A percentile compares a stretch with the other conserved stretches of the same genome.
Evolutionary conservation across 108 stramenopile genomes (phyloP).

Genomic region (Bacterosira constricta): DNA sequence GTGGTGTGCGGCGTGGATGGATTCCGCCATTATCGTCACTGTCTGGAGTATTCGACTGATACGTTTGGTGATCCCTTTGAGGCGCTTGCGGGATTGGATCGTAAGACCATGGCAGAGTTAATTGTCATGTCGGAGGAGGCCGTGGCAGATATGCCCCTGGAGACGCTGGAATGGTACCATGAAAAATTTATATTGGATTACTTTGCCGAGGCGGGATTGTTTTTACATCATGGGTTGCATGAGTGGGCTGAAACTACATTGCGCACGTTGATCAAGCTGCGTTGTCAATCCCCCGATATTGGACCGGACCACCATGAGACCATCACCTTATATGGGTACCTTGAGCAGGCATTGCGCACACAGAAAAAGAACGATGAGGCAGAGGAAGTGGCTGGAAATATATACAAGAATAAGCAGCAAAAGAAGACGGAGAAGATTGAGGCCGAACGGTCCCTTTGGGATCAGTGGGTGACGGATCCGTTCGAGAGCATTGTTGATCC

Average conservation of each 20-base stretch:
- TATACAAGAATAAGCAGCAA: conserved; percentile 32
- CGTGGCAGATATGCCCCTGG: conserved; percentile 83
- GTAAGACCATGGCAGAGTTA: conserved; percentile 88
- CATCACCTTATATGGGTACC: conserved; percentile 65
- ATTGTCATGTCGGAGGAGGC: conserved; percentile 93
- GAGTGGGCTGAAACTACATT: conserved; percentile 84
- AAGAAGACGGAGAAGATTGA: conserved; percentile 66
- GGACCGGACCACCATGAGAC: conserved; percentile 86
- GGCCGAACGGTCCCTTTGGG: conserved; percentile 74
- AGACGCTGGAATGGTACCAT: conserved; percentile 89
- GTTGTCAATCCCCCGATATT: conserved; percentile 83
- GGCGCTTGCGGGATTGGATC: conserved; percentile 80
- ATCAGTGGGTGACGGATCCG: conserved; percentile 65
- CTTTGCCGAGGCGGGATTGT: conserved; percentile 86
- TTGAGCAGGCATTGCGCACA: conserved; percentile 64
- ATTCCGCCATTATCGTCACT: conserved; percentile 89
- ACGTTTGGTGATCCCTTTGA: conserved; percentile 84
- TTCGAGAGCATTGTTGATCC: conserved; percentile 85
- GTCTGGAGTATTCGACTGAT: conserved; percentile 88
- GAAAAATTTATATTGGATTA: conserved; percentile 90
- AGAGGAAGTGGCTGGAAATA: conserved; percentile 50
- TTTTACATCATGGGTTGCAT: conserved; percentile 78
- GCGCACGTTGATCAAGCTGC: conserved; percentile 68
- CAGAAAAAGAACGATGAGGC: conserved; percentile 76
- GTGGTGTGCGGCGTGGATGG: conserved; percentile 87